Evolutionary conservation across 352 stramenopile species (phyloP).

Genomic region (Phytophthora quininea): DNA sequence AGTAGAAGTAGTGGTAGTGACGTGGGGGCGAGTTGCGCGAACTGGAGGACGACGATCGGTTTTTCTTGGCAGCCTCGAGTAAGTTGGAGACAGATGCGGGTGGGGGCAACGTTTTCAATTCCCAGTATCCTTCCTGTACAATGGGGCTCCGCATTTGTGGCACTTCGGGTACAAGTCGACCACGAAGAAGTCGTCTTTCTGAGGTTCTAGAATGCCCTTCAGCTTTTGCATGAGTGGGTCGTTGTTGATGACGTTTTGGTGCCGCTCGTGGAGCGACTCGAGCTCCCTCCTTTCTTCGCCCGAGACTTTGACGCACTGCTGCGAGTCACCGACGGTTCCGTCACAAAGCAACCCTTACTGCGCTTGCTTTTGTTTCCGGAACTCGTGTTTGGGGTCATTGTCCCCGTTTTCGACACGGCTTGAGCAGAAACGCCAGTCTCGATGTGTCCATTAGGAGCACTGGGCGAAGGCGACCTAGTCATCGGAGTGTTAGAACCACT

Average conservation of each 20-base stretch:
- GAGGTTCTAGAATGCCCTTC: conserved; percentile 97
- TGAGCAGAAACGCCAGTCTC: conserved; percentile 31
- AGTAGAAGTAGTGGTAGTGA: conserved; percentile 89
- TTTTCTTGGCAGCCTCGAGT: conserved; percentile 83
- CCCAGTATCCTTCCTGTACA: conserved; percentile 87
- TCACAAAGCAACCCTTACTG: conserved; percentile 35
- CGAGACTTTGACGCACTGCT: conserved; percentile 74
- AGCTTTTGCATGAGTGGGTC: conserved; percentile 98
- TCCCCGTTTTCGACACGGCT: conserved; percentile 21
- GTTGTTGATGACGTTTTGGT: conserved; percentile 82
- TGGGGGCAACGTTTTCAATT: conserved; percentile 74
- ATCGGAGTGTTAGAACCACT: conserved; percentile 49
- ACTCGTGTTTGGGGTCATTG: conserved; percentile 35
- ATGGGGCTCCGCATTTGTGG: conserved; percentile 88
- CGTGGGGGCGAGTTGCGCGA: conserved; percentile 69
- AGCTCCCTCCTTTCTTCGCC: conserved; percentile 63
- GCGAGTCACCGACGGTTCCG: conserved; percentile 63
- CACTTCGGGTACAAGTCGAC: conserved; percentile 92
- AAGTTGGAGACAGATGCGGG: conserved; percentile 73
- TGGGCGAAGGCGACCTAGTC: conserved; percentile 56
- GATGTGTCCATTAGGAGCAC: conserved; percentile 36
- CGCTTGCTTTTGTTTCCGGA: conserved; percentile 79
- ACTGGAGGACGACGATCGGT: conserved; percentile 64
- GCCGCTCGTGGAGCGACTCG: conserved; percentile 45
- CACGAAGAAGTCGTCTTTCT: conserved; percentile 99